Conservation (phyloP, 1,284 basidiomycete genomes). For the Hemileia vastatrix region DNA sequence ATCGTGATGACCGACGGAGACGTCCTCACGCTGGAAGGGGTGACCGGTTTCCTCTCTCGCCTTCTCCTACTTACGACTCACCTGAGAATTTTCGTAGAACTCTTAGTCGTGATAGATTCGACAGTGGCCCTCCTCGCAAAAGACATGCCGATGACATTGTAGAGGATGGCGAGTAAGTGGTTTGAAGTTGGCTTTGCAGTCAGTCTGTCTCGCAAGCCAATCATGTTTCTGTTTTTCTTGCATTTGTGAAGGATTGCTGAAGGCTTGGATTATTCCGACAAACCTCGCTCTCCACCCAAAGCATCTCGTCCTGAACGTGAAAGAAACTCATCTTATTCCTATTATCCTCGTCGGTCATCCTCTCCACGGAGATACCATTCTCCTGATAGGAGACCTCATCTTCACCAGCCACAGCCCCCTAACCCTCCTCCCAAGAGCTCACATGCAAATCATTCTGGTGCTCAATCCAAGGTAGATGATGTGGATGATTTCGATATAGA, state of each 20-base stretch:
- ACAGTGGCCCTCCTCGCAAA: neutral
- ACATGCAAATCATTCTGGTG: neutral
- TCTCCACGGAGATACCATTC: neutral
- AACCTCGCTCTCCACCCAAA: constrained; percentile 4
- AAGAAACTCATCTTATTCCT: neutral
- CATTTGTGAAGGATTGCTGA: constrained; percentile 12
- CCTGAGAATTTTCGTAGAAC: neutral
- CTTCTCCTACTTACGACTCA: too few species aligned
- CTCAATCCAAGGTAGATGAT: neutral
- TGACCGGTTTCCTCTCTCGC: too few species aligned
- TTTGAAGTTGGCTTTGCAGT: neutral
- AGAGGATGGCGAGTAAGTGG: constrained; percentile 21
- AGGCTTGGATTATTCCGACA: constrained; percentile 1
- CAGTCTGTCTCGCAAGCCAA: neutral
- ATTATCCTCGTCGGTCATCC: neutral
- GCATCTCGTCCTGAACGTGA: constrained; percentile 10
- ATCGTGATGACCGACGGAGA: too few species aligned
- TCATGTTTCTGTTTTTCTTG: neutral
- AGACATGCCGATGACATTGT: constrained; percentile 11
- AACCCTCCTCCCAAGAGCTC: neutral
- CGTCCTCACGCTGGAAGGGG: too few species aligned
- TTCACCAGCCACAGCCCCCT: neutral
- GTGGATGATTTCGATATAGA: constrained; percentile 1
- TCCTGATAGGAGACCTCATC: neutral
- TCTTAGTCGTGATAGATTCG: neutral